Conservation (phyloP, 345 rosid genomes). For the Citrus mangshanensis region DNA sequence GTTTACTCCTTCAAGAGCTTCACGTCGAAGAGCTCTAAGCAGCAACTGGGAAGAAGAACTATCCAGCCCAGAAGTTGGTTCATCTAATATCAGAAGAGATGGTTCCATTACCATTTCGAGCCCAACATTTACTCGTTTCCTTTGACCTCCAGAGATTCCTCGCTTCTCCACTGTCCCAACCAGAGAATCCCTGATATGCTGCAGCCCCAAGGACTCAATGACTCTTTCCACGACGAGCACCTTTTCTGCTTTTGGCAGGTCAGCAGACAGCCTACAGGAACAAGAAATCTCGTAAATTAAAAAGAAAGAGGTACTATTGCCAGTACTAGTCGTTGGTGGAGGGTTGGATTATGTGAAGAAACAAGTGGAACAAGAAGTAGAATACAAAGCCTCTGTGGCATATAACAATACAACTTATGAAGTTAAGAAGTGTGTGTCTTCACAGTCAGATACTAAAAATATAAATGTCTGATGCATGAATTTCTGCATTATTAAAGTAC, state of each 20-base stretch:
- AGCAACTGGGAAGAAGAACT: slow-evolving; percentile 95
- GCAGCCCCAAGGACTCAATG: slow-evolving; percentile 80
- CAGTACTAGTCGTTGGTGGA: background rate
- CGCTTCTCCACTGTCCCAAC: slow-evolving; percentile 89
- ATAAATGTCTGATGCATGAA: background rate
- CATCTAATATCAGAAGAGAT: slow-evolving; percentile 94
- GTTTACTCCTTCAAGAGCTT: slow-evolving; percentile 98
- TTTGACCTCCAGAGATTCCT: slow-evolving; percentile 99
- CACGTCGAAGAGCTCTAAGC: slow-evolving; percentile 92
- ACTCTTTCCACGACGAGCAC: slow-evolving; percentile 90
- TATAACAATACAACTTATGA: background rate
- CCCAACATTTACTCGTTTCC: slow-evolving; percentile 97
- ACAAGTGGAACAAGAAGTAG: background rate
- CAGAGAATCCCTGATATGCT: slow-evolving; percentile 74
- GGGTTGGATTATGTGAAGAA: background rate
- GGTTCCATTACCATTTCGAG: slow-evolving; percentile 99
- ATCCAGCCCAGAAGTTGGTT: slow-evolving; percentile 97
- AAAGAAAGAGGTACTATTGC: background rate
- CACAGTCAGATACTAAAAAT: background rate
- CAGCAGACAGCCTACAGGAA: slow-evolving; percentile 56
- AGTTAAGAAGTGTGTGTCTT: background rate
- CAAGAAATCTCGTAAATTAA: slow-evolving; percentile 7
- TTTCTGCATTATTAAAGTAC: background rate
- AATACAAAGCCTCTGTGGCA: background rate
- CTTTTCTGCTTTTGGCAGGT: slow-evolving; percentile 80